These are phyloP conservation scores for Ustilago hordei DNA, from an alignment of 1,284 basidiomycete genomes.

Conservation along the genomic window DNA sequence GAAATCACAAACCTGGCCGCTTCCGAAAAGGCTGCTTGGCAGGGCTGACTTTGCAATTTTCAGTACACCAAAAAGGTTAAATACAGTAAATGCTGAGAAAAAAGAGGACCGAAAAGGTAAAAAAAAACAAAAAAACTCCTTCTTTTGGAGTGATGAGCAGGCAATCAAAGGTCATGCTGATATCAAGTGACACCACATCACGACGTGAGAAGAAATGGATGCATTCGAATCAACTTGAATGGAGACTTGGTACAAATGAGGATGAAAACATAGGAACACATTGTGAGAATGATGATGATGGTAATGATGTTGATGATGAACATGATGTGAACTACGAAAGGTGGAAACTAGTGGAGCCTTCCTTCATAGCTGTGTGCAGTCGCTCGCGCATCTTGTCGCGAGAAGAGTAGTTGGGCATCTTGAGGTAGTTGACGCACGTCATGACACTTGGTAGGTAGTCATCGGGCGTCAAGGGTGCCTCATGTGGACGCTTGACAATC, in stretches of 20 bases:
- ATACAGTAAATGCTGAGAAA: background rate
- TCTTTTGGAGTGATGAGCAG: too few species aligned
- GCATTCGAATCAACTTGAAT: slow-evolving; percentile 1
- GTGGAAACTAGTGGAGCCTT: slow-evolving; percentile 67
- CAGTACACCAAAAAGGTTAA: background rate
- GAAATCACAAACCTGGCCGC: background rate
- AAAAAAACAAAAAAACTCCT: too few species aligned
- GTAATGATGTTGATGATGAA: background rate
- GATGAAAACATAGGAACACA: slow-evolving; percentile 55
- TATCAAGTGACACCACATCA: background rate
- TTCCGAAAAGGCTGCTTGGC: slow-evolving; percentile 1
- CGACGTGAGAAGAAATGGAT: background rate
- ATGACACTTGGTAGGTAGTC: slow-evolving; percentile 97
- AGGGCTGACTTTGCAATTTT: background rate
- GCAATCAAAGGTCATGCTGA: too few species aligned
- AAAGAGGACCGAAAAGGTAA: background rate
- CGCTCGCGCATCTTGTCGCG: slow-evolving; percentile 62
- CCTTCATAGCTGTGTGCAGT: slow-evolving; percentile 63
- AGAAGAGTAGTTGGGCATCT: slow-evolving; percentile 66
- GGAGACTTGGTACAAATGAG: slow-evolving; percentile 7
- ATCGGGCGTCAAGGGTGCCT: slow-evolving; percentile 81
- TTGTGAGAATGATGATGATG: slow-evolving; percentile 1
- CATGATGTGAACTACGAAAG: slow-evolving; percentile 49
- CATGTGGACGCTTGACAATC: slow-evolving; percentile 95
- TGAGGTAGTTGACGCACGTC: slow-evolving; percentile 87